Base-by-base conservation (phyloP, 148 eudicot genomes). In the Selenicereus undatus region DNA sequence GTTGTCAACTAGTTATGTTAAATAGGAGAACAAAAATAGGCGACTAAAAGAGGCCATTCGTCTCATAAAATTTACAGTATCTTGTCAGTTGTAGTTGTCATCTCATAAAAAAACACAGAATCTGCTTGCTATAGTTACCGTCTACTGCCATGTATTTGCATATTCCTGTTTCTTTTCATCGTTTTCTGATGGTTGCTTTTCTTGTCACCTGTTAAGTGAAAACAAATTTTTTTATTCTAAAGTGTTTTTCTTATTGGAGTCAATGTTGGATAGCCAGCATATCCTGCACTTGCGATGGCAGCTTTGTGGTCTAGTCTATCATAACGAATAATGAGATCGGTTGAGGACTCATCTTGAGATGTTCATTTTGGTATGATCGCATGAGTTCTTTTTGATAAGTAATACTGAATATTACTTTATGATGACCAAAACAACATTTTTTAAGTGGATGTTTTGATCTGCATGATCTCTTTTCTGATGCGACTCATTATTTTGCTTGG, bases 201-300 rank as follows among this genome's bases (percentile, higher is more conserved):
- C 11, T 35, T 20, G 30, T 51, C 52, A 48, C 78, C 45, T 80
- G 54, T n/a, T 26, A 20, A 68, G 51, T 8, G 42, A 9, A 11
- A 73, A 20, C 51, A 66, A 29, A 5, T 74, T 39, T 1, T 26
- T 65, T 79, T 56, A 77, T 71, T 8, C n/a, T n/a, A 71, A 29
- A 21, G 51, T 18, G 83, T n/a, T 75, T 51, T 64, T 75, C 39
- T 30, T 20, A 36, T 66, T 39, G 58, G 65, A 64, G 30, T 51
- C 21, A 26, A 52, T 54, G 52, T 52, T 52, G 27, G 21, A 35
- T 54, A 68, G 22, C 17, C 42, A 48, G 56, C 17, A 73, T 21
- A 30, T 26, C 74, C 43, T 26, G 60, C 60, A 17, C 14, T 54
- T 54, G 16, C 17, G 60, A 4, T 21, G 60, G 21, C 22, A 54